A percentile compares a stretch with the other conserved stretches of the same genome.
These are phyloP conservation scores for Pestalotiopsis sp. DNA, from an alignment of 2,329 filamentous ascomycete species.

Conservation along the genomic window DNA sequence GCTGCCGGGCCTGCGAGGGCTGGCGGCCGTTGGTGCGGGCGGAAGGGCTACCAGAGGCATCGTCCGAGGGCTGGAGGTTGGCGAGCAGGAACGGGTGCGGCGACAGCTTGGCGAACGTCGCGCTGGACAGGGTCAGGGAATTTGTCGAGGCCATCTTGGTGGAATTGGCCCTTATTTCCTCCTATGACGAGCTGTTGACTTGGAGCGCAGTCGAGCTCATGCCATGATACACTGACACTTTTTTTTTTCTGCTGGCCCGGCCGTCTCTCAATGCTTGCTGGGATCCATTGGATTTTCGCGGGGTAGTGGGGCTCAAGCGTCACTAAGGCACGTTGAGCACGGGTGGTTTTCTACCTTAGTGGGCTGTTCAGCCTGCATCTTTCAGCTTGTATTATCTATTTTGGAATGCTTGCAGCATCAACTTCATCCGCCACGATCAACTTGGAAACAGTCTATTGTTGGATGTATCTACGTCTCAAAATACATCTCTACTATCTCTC, in stretches of 20 bases:
- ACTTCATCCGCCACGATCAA: background rate
- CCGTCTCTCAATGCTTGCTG: background rate
- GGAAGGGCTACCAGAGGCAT: constrained; percentile 49
- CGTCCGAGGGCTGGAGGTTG: constrained; percentile 67
- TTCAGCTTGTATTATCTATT: background rate
- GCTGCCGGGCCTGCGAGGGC: constrained; percentile 68
- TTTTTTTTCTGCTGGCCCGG: background rate
- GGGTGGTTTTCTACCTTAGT: constrained; percentile 3
- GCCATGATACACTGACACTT: background rate
- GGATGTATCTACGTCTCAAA: background rate
- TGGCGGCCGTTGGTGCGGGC: constrained; percentile 81
- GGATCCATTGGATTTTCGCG: background rate
- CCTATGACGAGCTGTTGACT: background rate
- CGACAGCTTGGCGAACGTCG: constrained; percentile 86
- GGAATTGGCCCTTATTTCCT: background rate
- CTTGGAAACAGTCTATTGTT: background rate
- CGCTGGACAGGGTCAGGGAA: constrained; percentile 54
- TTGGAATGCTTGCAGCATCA: background rate
- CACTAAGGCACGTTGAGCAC: background rate
- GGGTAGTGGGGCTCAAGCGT: constrained; percentile 2
- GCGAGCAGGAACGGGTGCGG: constrained; percentile 88
- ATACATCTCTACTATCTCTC: background rate
- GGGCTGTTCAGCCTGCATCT: constrained; percentile 5
- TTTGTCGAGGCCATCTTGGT: constrained; percentile 36
- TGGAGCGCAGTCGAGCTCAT: background rate